Evolutionary conservation across 2,329 filamentous ascomycete genomes (phyloP).

Genomic region (Lasiodiplodia theobromae): DNA sequence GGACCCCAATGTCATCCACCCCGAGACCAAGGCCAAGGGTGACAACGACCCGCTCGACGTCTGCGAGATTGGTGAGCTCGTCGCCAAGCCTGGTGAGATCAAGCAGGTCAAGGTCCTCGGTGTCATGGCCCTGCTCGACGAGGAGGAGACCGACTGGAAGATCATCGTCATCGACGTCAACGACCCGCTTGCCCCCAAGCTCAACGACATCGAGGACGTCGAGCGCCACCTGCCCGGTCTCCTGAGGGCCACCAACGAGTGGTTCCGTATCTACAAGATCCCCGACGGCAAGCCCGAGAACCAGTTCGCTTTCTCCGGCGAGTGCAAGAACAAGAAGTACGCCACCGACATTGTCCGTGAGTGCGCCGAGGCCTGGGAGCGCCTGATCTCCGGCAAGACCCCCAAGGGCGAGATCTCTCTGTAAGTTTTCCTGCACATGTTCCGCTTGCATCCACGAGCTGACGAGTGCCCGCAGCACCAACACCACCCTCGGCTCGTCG

Average conservation of each 20-base stretch:
- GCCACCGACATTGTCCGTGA: conserved; percentile 95
- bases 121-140: conserved; percentile 98
- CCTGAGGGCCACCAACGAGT: conserved; percentile 97
- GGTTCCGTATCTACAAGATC: conserved; percentile 99
- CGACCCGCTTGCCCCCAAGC: conserved; percentile 93
- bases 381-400: conserved; percentile 90
- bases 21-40: conserved; percentile 99
- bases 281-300: conserved; percentile 99
- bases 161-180: conserved; percentile 99
- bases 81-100: conserved; percentile 93
- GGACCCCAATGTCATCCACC: conserved; percentile 94
- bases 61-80: conserved; percentile 98
- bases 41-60: conserved; percentile 99
- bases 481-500: conserved; percentile 78
- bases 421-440: conserved; percentile 62
- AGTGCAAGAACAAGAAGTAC: conserved; percentile 99
- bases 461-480: conserved; percentile 66
- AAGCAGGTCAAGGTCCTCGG: conserved; percentile 99
- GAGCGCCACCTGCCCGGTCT: conserved; percentile 98
- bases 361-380: conserved; percentile 97
- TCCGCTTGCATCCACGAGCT: conserved; percentile 41
- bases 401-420: conserved; percentile 77
- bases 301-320: conserved; percentile 99
- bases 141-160: conserved; percentile 99
- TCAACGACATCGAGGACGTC: conserved; percentile 98